Conservation (phyloP, 257 asterid genomes). For the Cordia subcordata region DNA sequence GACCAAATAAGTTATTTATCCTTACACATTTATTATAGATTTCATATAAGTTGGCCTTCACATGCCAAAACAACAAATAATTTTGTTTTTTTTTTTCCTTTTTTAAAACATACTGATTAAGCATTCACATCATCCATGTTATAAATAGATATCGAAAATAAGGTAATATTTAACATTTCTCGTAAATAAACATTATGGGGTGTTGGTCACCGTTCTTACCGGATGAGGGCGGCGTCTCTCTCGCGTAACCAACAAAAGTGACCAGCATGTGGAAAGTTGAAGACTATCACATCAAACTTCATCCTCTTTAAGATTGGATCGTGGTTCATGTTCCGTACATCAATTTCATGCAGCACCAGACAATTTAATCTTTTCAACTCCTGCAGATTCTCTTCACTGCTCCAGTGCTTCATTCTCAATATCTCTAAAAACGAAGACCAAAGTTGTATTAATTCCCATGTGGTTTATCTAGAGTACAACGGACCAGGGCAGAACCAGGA, state of each 20-base stretch:
- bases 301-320: background rate
- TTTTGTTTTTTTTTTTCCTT: no score
- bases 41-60: no score
- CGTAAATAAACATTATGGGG: no score
- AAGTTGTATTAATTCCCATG: background rate
- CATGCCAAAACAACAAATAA: no score
- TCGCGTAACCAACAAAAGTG: constrained; percentile 5
- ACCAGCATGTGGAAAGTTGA: constrained; percentile 20
- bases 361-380: constrained; percentile 2
- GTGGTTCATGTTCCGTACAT: constrained; percentile 5
- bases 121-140: no score
- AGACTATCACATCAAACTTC: constrained; percentile 18
- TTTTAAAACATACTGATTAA: no score
- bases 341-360: constrained; percentile 11
- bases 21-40: no score
- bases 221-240: background rate
- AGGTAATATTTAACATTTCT: no score
- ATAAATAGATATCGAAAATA: no score
- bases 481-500: no score
- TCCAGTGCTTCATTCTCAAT: constrained; percentile 2
- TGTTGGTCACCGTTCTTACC: constrained; percentile 6
- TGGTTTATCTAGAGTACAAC: no score
- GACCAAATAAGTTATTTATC: no score
- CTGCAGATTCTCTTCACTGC: constrained; percentile 2
- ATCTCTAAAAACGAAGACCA: background rate